Evolutionary conservation across 2,329 filamentous ascomycete genomes (phyloP), one percentile per base, ranked within the genome.

Genomic region (Aureobasidium pullulans): DNA sequence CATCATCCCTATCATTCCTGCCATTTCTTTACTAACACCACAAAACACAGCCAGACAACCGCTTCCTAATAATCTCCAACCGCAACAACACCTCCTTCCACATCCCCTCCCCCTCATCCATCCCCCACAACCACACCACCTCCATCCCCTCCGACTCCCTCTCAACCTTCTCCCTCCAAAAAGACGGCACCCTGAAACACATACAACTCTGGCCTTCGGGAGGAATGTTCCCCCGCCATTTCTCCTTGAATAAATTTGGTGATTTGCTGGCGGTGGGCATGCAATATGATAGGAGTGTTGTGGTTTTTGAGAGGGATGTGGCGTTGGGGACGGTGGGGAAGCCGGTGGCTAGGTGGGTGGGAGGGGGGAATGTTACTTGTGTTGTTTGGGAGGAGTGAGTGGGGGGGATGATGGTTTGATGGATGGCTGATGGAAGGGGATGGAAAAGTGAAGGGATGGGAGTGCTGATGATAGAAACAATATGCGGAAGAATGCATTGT

Each of bases 11-110:
- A 19, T 2, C 19, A 19, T 19, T 2, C 2, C 19, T 19, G 19
- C 19, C 19, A 19, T 19, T 19, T 2, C 19, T 19, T 19, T 32
- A 53, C 13, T 37, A 6, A 19, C 10, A 2, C 19, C 19, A 19
- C 19, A 19, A 19, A 19, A 19, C 16, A 28, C 46, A 70, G 60
- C 75, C 76, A 3, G 75, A 78, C 63, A 75, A 79, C 61, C 81
- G 79, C 37, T 88, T 84, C 74, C 69, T 91, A 54, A 77, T 88
- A 64, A 79, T 87, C 43, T 87, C 85, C 2, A 88, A 87, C 63
- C 85, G 89, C 62, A 81, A 81, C 67, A 86, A 87, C 67, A 76
- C 74, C 46, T 73, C 78, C 23, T 81, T 85, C 68, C 71, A 60
- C 62, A 66, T 64, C 75, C 68, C 77, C 8, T 86, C 85, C 63